A percentile compares a stretch with the other conserved stretches of the same genome.
Conservation (phyloP, 768 basidiomycete genomes). For the Termitomyces sp. region DNA sequence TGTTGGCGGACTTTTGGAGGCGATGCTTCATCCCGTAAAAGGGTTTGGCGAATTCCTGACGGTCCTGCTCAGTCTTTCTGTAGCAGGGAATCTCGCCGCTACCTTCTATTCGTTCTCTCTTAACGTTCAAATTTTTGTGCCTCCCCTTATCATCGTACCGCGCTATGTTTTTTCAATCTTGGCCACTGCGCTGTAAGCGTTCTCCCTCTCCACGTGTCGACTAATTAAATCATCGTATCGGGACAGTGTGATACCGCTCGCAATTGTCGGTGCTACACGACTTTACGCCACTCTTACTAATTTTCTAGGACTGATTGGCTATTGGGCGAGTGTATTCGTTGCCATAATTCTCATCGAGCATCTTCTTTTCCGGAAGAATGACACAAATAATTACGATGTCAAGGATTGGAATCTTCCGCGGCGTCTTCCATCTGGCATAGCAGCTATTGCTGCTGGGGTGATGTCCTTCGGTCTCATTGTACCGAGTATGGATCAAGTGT, state of each 20-base stretch:
- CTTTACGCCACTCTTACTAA: conserved; percentile 69
- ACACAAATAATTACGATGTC: conserved; percentile 47
- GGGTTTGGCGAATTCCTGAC: conserved; percentile 77
- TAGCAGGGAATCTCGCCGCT: conserved; percentile 76
- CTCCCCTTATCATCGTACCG: conserved; percentile 53
- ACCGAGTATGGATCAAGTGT: conserved; percentile 69
- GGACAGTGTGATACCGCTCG: conserved; percentile 58
- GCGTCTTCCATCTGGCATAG: conserved; percentile 59
- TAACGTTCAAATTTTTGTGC: conserved; percentile 65
- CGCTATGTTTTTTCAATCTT: conserved; percentile 74
- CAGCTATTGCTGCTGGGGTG: conserved; percentile 51
- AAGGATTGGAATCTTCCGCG: conserved; percentile 50
- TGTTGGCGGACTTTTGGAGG: conserved; percentile 67
- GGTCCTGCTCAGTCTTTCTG: conserved; percentile 75
- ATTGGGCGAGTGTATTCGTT: conserved; percentile 59
- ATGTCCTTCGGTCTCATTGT: conserved; percentile 54
- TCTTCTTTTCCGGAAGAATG: conserved; percentile 52
- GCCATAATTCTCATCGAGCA: conserved; percentile 68
- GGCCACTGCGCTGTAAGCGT: conserved; percentile 60
- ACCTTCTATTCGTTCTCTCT: conserved; percentile 80
- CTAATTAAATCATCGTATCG: neutral
- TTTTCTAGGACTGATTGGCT: conserved; percentile 72
- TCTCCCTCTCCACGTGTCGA: neutral
- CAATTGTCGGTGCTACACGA: conserved; percentile 68
- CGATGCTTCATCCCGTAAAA: conserved; percentile 64